Conservation (phyloP, 1,284 basidiomycete genomes). For the Stygiomarasmius scandens region DNA sequence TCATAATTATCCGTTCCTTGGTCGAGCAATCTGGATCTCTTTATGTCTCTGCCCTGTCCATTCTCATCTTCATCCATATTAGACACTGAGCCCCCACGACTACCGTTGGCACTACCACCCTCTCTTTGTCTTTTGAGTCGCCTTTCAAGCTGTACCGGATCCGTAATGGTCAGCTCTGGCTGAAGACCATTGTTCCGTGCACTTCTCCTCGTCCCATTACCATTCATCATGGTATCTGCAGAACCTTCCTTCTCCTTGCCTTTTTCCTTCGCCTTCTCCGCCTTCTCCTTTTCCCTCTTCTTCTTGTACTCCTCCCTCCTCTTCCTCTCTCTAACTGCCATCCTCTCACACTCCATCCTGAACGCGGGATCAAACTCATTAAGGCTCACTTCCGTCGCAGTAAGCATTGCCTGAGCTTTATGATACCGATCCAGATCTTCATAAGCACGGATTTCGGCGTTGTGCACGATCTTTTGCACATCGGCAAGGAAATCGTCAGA, state of each 20-base stretch:
- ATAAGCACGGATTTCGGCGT: constrained; percentile 62
- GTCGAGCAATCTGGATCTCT: constrained; percentile 53
- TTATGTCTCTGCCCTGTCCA: constrained; percentile 47
- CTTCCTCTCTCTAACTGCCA: constrained; percentile 80
- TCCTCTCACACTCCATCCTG: constrained; percentile 83
- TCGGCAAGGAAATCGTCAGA: constrained; percentile 27
- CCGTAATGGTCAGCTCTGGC: constrained; percentile 70
- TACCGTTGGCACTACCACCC: constrained; percentile 16
- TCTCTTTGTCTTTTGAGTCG: constrained; percentile 71
- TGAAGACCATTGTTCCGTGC: constrained; percentile 72
- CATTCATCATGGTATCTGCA: constrained; percentile 26
- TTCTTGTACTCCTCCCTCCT: constrained; percentile 63
- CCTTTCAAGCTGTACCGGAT: constrained; percentile 72
- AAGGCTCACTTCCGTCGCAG: constrained; percentile 84
- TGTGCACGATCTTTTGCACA: constrained; percentile 10
- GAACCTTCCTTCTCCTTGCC: constrained; percentile 29
- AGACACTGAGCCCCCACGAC: constrained; percentile 53
- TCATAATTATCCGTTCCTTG: constrained; percentile 45
- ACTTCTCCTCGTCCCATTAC: constrained; percentile 59
- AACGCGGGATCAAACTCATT: constrained; percentile 89
- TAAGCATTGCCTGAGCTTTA: constrained; percentile 85
- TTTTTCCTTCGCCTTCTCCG: constrained; percentile 28
- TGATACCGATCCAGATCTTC: constrained; percentile 79
- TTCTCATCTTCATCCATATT: constrained; percentile 58
- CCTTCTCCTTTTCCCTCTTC: constrained; percentile 48